A percentile compares a stretch with the other conserved stretches of the same genome.
These are phyloP conservation scores for Mollisiaceae sp. DNA, from an alignment of 2,329 filamentous ascomycete genomes.

Conservation along the genomic window DNA sequence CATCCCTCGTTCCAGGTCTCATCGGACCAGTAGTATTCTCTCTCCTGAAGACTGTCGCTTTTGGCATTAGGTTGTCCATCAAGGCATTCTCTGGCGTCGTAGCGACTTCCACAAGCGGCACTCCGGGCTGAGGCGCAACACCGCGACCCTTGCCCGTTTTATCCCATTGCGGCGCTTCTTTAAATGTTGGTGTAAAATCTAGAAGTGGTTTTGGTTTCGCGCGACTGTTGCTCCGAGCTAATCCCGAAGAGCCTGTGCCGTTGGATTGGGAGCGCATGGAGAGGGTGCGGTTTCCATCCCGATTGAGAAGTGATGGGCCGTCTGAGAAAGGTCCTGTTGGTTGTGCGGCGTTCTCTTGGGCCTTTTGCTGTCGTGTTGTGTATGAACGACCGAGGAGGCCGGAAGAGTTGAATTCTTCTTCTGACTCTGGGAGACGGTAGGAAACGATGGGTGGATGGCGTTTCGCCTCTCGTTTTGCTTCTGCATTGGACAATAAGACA, in stretches of 20 bases:
- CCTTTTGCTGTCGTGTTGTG: conserved; percentile 47
- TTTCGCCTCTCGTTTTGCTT: conserved; percentile 25
- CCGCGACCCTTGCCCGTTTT: conserved; percentile 58
- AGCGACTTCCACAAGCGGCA: conserved; percentile 55
- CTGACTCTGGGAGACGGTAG: conserved; percentile 33
- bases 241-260: neutral
- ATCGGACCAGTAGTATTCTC: conserved; percentile 21
- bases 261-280: conserved; percentile 30
- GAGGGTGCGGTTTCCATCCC: conserved; percentile 36
- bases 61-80: conserved; percentile 25
- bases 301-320: conserved; percentile 59
- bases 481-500: conserved; percentile 21
- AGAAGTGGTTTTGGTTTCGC: conserved; percentile 61
- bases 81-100: conserved; percentile 32
- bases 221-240: neutral
- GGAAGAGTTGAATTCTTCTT: conserved; percentile 49
- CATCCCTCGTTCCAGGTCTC: conserved; percentile 9
- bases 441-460: conserved; percentile 36
- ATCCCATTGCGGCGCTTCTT: conserved; percentile 64
- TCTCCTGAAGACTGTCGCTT: conserved; percentile 37
- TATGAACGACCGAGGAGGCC: conserved; percentile 57
- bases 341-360: neutral
- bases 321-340: conserved; percentile 29
- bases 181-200: conserved; percentile 68
- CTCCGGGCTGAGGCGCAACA: conserved; percentile 48